Conservation (phyloP, 176 grass and related monocot species). For the Puya raimondii region DNA sequence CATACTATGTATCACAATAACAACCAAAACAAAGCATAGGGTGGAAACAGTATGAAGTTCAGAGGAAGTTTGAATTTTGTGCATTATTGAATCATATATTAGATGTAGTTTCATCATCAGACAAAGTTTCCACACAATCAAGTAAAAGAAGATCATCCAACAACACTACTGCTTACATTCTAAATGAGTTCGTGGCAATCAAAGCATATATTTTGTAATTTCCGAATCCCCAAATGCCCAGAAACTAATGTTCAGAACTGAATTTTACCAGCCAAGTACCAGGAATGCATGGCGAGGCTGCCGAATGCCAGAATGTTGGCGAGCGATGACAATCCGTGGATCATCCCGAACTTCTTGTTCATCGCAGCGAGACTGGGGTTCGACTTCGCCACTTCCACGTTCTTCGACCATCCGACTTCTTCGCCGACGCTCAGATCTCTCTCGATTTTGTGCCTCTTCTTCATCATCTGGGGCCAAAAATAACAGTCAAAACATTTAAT, state of each 20-base stretch:
- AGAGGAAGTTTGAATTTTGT: not conserved
- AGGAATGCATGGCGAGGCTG: constrained; percentile 91
- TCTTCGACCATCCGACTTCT: constrained; percentile 90
- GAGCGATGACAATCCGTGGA: constrained; percentile 82
- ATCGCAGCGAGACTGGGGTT: constrained; percentile 62
- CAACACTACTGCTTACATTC: not conserved
- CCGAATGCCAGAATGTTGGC: constrained; percentile 92
- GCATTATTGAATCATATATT: not conserved
- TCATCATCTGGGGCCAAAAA: constrained; percentile 67
- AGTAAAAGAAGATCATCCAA: not conserved
- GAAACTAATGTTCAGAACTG: constrained; percentile 38
- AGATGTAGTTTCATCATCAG: not conserved
- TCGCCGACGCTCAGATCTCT: constrained; percentile 76
- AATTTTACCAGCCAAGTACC: constrained; percentile 83
- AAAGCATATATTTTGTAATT: not conserved
- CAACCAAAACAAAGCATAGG: not conserved
- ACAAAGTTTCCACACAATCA: not conserved
- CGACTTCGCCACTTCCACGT: constrained; percentile 65
- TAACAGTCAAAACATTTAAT: constrained; percentile 1
- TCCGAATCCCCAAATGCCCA: not conserved
- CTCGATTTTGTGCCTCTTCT: constrained; percentile 93
- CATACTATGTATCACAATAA: not conserved
- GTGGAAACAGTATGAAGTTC: no score
- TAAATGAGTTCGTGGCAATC: not conserved
- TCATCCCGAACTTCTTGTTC: constrained; percentile 99